Evolutionary conservation across 1,284 basidiomycete species (phyloP).

Genomic region (Wolfiporia cocos): DNA sequence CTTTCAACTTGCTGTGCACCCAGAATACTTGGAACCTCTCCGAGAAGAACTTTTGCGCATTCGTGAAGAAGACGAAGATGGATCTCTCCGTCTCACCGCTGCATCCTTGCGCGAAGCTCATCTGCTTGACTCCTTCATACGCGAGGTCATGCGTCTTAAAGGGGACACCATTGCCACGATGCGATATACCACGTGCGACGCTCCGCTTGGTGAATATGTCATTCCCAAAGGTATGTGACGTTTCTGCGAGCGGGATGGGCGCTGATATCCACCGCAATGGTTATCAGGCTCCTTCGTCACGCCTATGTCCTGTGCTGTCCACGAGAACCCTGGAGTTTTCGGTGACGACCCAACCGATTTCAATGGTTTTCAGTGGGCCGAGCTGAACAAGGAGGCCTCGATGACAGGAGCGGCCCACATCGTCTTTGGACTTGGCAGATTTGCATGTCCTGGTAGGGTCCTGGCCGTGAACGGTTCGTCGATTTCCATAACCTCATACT

Average conservation of each 20-base stretch:
- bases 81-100: constrained; percentile 22
- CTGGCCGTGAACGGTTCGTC: constrained; percentile 29
- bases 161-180: constrained; percentile 30
- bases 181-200: constrained; percentile 27
- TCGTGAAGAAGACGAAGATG: constrained; percentile 20
- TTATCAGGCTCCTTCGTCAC: constrained; percentile 22
- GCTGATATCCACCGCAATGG: background rate
- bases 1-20: constrained; percentile 35
- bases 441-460: constrained; percentile 30
- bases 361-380: constrained; percentile 29
- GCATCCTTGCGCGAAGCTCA: constrained; percentile 26
- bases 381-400: constrained; percentile 24
- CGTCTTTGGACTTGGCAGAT: constrained; percentile 31
- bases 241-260: background rate
- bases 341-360: constrained; percentile 25
- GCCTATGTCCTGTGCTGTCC: constrained; percentile 27
- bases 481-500: background rate
- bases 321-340: constrained; percentile 24
- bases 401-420: constrained; percentile 28
- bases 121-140: constrained; percentile 31
- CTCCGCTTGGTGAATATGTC: constrained; percentile 25
- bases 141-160: constrained; percentile 33
- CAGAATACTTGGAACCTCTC: constrained; percentile 34
- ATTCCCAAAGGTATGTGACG: constrained; percentile 27
- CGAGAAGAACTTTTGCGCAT: constrained; percentile 33